Conservation (phyloP, 106 monocot genomes). For the Cymbidium sinense region DNA sequence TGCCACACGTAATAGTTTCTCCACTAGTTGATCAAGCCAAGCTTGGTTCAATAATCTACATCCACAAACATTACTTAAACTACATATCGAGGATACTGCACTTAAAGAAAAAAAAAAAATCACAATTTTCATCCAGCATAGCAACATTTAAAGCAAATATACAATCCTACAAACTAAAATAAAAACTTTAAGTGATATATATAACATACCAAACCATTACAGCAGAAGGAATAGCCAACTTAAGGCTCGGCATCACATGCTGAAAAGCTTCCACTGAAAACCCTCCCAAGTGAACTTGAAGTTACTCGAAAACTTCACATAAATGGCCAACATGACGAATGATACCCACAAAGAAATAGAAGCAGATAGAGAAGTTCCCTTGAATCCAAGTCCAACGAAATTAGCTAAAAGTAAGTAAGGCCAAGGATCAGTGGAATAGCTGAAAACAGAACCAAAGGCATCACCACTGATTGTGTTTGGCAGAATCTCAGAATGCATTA, state of each 20-base stretch:
- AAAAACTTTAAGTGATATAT: background rate
- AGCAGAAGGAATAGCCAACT: constrained; percentile 71
- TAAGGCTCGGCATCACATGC: constrained; percentile 47
- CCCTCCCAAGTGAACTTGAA: constrained; percentile 68
- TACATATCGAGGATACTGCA: too few species aligned
- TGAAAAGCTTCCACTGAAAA: constrained; percentile 47
- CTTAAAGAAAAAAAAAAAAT: too few species aligned
- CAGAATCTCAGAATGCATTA: constrained; percentile 77
- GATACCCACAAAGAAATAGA: constrained; percentile 62
- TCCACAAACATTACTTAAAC: too few species aligned
- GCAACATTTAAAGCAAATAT: background rate
- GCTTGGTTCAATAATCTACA: too few species aligned
- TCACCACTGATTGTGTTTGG: constrained; percentile 64
- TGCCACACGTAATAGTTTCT: too few species aligned
- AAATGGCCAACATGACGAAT: constrained; percentile 45
- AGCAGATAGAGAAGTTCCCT: constrained; percentile 37
- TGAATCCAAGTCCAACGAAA: constrained; percentile 46
- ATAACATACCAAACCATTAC: constrained; percentile 79
- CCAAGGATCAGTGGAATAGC: constrained; percentile 37
- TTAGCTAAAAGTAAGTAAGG: constrained; percentile 49
- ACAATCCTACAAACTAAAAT: background rate
- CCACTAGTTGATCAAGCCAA: too few species aligned
- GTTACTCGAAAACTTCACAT: constrained; percentile 40
- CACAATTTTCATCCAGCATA: background rate
- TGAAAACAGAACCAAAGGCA: constrained; percentile 59